Evolutionary conservation across 176 grass and related monocot genomes (phyloP), one percentile per base, ranked within the genome.

Genomic region (Coix lacrymajobi): DNA sequence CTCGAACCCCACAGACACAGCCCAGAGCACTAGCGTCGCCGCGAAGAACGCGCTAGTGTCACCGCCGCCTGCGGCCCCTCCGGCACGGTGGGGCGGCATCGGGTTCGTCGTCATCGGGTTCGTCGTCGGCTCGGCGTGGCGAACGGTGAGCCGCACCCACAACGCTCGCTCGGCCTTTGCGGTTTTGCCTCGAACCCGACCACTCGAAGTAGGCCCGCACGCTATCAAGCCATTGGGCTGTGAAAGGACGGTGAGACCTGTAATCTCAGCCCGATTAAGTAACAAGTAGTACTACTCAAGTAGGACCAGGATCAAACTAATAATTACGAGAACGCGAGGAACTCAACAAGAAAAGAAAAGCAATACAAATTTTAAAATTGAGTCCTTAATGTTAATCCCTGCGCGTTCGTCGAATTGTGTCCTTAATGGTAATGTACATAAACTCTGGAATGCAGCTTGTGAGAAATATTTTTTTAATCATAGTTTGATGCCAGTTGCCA

Each of bases 1-100:
- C 83, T 93, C 89, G 69, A 91, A 91, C 41, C 87, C 89, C 45
- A 99, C 87, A 58, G 83, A 91, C 14, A 90, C 90, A 25, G 85
- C 87, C 96, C 91, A 96, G 37, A 96, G 85, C 81, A 93, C 81
- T 61, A 99, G 91, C 73, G 96, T 96, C 67, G 77, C 91, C 57
- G 80, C 83, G 89, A 99, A 99, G 93, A 99, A 94, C 29, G 74
- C 62, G 64, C 60, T 83, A 9, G 82, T 51, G 79, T 78, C 79
- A 8, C 75, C 60, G 77, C 68, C 40, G 10, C 29, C 24, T 31
- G 69, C 70, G 46, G 77, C 80, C 65, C 16, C 71, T 31, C 90
- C 88, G 80, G 77, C 84, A 75, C 92, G 77, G 37, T 46, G 76
- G 32, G 78, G 82, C 72, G 73, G 67, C 91, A 93, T 93, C 60